Evolutionary conservation across 192 early-diverging fungal genomes (phyloP), one percentile per base, ranked within the genome.

Genomic region (Funneliformis geosporum): DNA sequence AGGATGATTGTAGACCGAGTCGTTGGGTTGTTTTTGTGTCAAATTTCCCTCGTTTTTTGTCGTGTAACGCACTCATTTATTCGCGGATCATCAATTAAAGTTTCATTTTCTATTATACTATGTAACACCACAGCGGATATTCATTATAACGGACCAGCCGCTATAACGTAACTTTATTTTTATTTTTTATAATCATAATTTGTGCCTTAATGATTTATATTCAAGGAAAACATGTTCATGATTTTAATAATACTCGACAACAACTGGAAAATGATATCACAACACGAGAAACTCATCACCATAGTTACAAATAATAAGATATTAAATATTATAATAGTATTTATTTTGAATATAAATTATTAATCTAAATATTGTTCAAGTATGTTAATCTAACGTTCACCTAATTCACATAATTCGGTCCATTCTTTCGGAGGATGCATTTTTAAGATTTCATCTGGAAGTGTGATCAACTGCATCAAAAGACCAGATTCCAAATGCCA

Each of bases 401-500:
- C 75, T 76, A 76, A 76, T 43, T 85, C 82, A 70, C 84, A 85
- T 14, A 85, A 76, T 38, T 83, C 80, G 73, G 50, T 61, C 18
- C 78, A 75, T 72, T 85, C 82, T 60, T 80, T 73, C 38, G 84
- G 84, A 28, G 83, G 79, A 10, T 82, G 64, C 84, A 85, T 82
- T 21, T 82, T 81, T 42, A 82, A 76, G 33, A 85, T 76, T 60
- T 85, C 80, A 68, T 85, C 79, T 28, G 84, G 84, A 21, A 85
- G 66, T 43, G 80, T 82, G 18, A 85, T 38, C 73, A 88, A 86
- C 79, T 86, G 85, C 68, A 85, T 81, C 28, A 83, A 82, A 42
- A 88, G 78, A 50, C 87, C 87, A 47, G 84, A 83, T 59, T 83
- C 84, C 80, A 90, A 84, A 64, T 90, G 89, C 75, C 88, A 83